phyloP scores from a whole-genome alignment of 768 basidiomycete species.

The Lentinula lateritia region DNA sequence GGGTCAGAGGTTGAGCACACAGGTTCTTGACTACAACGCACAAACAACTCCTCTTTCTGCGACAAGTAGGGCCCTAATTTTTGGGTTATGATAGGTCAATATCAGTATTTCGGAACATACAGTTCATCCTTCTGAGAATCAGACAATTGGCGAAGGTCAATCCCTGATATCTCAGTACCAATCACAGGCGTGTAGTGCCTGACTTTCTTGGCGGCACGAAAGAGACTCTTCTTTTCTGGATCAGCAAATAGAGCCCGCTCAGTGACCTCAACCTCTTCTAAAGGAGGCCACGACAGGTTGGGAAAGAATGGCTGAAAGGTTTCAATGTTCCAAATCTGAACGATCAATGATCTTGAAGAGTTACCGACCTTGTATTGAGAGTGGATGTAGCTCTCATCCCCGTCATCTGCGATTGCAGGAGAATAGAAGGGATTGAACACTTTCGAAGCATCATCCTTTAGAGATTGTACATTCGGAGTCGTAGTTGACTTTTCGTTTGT shows the following conservation, averaged over 20 bases:
- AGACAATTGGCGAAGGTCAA: conserved; percentile 68
- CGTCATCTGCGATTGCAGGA: conserved; percentile 46
- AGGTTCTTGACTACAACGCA: conserved; percentile 25
- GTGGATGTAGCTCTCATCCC: conserved; percentile 46
- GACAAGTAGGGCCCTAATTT: conserved; percentile 56
- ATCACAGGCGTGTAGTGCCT: conserved; percentile 65
- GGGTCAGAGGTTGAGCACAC: neutral
- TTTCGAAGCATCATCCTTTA: conserved; percentile 17
- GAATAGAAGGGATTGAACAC: conserved; percentile 67
- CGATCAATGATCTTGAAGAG: neutral
- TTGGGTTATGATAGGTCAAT: conserved; percentile 8
- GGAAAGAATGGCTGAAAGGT: conserved; percentile 56
- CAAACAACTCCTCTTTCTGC: conserved; percentile 77
- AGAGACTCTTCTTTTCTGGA: conserved; percentile 57
- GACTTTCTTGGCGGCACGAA: conserved; percentile 62
- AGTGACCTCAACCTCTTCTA: conserved; percentile 49
- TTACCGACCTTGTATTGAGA: conserved; percentile 51
- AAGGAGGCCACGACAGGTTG: conserved; percentile 57
- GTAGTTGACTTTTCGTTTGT: conserved; percentile 25
- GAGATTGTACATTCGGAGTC: conserved; percentile 15
- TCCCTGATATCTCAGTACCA: conserved; percentile 68
- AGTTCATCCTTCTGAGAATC: conserved; percentile 73
- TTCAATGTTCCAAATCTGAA: neutral
- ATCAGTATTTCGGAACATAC: conserved; percentile 29
- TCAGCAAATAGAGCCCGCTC: conserved; percentile 71